These are phyloP conservation scores for Starmerella asiatica DNA, from an alignment of 805 yeast genomes.

Conservation along the genomic window DNA sequence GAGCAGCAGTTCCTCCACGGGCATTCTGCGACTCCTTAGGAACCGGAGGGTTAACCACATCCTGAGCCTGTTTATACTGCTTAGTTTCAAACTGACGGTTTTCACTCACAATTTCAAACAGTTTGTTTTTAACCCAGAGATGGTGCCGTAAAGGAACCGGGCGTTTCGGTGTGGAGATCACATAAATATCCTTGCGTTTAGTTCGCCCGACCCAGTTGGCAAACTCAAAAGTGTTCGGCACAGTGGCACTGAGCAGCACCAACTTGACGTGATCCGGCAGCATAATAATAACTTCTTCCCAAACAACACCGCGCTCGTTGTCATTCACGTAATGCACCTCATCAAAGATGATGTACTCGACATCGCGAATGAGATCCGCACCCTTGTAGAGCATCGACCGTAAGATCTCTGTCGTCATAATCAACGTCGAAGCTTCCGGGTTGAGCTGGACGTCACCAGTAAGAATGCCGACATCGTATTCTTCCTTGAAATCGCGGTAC, in stretches of 20 bases:
- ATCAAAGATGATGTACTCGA: slow-evolving; percentile 93
- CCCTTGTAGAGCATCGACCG: slow-evolving; percentile 94
- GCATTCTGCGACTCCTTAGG: not conserved
- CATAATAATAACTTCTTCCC: slow-evolving; percentile 99
- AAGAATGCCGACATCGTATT: slow-evolving; percentile 76
- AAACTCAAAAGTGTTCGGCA: slow-evolving; percentile 95
- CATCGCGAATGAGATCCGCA: slow-evolving; percentile 91
- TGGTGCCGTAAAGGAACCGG: slow-evolving; percentile 89
- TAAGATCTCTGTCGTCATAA: slow-evolving; percentile 95
- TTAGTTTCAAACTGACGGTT: slow-evolving; percentile 52
- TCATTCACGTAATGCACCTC: slow-evolving; percentile 98
- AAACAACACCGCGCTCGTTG: slow-evolving; percentile 93
- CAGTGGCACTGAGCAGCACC: slow-evolving; percentile 86
- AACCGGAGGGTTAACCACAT: slow-evolving; percentile 4
- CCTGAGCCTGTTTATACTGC: slow-evolving; percentile 34
- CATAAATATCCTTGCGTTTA: slow-evolving; percentile 88
- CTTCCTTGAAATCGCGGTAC: slow-evolving; percentile 72
- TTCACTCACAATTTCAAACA: slow-evolving; percentile 62
- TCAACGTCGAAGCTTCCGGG: slow-evolving; percentile 88
- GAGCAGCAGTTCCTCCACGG: slow-evolving; percentile 24
- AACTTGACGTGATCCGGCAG: slow-evolving; percentile 91
- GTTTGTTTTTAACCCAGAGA: slow-evolving; percentile 65
- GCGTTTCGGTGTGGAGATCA: slow-evolving; percentile 88
- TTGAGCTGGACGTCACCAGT: slow-evolving; percentile 98
- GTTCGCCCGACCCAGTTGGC: slow-evolving; percentile 99